A percentile compares a stretch with the other conserved stretches of the same genome.
These are phyloP conservation scores for Avena sativa DNA, from an alignment of 176 grass and related monocot genomes.

Conservation along the genomic window DNA sequence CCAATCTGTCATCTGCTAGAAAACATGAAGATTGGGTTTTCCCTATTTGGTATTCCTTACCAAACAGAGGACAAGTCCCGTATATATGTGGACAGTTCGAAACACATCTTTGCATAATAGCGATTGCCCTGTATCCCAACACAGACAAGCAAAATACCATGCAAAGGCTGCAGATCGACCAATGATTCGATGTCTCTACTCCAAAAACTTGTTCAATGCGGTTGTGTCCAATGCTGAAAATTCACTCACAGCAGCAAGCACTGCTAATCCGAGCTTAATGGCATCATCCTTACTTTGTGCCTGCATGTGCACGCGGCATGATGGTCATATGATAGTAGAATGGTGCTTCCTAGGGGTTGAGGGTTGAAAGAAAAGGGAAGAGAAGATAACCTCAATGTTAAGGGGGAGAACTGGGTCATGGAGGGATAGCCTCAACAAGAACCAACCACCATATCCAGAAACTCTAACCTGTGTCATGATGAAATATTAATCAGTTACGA, in stretches of 20 bases:
- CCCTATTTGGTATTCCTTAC: background rate
- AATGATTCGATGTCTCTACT: background rate
- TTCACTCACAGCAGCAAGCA: slow-evolving; percentile 65
- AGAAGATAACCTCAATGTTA: slow-evolving; percentile 79
- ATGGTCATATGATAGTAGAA: background rate
- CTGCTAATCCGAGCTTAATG: slow-evolving; percentile 66
- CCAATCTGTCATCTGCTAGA: slow-evolving; percentile 1
- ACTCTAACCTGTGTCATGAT: slow-evolving; percentile 72
- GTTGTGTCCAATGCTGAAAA: slow-evolving; percentile 78
- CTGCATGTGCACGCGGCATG: slow-evolving; percentile 40
- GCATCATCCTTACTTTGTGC: slow-evolving; percentile 75
- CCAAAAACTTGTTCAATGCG: slow-evolving; percentile 64
- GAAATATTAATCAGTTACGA: slow-evolving; percentile 26
- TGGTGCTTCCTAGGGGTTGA: background rate
- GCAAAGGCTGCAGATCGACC: background rate
- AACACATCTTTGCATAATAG: slow-evolving; percentile 16
- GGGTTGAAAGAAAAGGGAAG: background rate
- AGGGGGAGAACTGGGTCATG: slow-evolving; percentile 99
- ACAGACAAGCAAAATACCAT: background rate
- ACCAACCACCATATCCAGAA: slow-evolving; percentile 97
- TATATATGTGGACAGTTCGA: background rate
- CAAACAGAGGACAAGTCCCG: background rate
- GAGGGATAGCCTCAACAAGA: slow-evolving; percentile 88
- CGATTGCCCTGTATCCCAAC: background rate
- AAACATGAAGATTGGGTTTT: background rate